A percentile compares a stretch with the other conserved stretches of the same genome.
Evolutionary conservation across 202 grass and related monocot genomes (phyloP).

Genomic region (Zizania palustris): DNA sequence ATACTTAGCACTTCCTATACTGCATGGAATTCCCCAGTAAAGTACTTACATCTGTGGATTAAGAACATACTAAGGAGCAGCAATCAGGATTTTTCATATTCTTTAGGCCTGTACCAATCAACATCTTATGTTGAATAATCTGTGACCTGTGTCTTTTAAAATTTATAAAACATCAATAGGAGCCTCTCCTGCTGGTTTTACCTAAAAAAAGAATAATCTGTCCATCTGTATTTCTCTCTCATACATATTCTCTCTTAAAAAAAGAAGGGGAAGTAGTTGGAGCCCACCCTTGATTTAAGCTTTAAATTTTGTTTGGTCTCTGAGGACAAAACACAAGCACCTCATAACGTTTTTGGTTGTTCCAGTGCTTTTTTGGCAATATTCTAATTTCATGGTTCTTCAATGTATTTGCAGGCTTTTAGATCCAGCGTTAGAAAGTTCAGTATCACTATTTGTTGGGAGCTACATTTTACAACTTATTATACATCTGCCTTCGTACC

Average conservation of each 20-base stretch:
- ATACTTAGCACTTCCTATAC: not conserved
- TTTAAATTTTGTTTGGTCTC: not conserved
- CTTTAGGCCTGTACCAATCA: not conserved
- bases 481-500: constrained; percentile 68
- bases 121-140: no score
- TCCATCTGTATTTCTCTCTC: not conserved
- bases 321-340: not conserved
- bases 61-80: not conserved
- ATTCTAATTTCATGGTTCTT: constrained; percentile 36
- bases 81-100: constrained; percentile 24
- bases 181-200: no score
- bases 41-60: constrained; percentile 6
- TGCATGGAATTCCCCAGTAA: constrained; percentile 5
- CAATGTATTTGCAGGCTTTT: constrained; percentile 69
- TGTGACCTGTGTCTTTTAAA: no score
- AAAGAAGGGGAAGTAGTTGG: not conserved
- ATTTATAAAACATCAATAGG: no score
- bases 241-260: not conserved
- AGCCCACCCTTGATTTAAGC: not conserved
- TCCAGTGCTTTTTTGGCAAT: constrained; percentile 25
- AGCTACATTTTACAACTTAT: constrained; percentile 94
- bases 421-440: constrained; percentile 81
- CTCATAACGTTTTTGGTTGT: not conserved
- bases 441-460: constrained; percentile 92
- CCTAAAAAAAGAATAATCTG: no score